These are phyloP conservation scores for Lasiosphaeria miniovina DNA, from an alignment of 495 filamentous ascomycete genomes.

Conservation along the genomic window DNA sequence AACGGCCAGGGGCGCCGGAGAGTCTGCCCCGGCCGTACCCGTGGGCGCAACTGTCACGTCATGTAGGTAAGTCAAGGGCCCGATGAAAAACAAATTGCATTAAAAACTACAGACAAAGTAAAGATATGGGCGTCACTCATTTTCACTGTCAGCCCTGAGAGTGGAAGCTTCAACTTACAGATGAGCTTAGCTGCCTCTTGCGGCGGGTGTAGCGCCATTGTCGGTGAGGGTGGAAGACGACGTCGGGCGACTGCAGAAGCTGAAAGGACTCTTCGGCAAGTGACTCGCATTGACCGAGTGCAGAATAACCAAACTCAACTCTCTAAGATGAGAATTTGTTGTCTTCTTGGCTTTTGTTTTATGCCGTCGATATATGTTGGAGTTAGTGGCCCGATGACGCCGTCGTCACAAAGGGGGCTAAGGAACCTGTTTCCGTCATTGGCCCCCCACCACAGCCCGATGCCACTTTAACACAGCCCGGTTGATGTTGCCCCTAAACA, in stretches of 20 bases:
- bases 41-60: slow-evolving; percentile 36
- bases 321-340: too few species aligned
- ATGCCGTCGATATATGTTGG: too few species aligned
- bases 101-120: not conserved
- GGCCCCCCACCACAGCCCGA: too few species aligned
- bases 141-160: too few species aligned
- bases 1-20: slow-evolving; percentile 14
- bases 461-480: too few species aligned
- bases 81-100: slow-evolving; percentile 23
- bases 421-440: too few species aligned
- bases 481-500: too few species aligned
- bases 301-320: not conserved
- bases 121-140: too few species aligned
- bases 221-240: slow-evolving; percentile 8
- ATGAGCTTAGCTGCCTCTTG: slow-evolving; percentile 46
- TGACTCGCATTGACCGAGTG: slow-evolving; percentile 5
- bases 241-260: slow-evolving; percentile 6
- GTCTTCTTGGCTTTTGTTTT: too few species aligned
- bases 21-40: slow-evolving; percentile 20
- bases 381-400: too few species aligned
- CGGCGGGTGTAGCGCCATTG: slow-evolving; percentile 49
- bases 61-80: slow-evolving; percentile 6
- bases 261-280: slow-evolving; percentile 6
- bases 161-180: slow-evolving; percentile 36
- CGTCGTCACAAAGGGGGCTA: too few species aligned